Conservation (phyloP, 2,329 filamentous ascomycete genomes). For the Alternaria panax region DNA sequence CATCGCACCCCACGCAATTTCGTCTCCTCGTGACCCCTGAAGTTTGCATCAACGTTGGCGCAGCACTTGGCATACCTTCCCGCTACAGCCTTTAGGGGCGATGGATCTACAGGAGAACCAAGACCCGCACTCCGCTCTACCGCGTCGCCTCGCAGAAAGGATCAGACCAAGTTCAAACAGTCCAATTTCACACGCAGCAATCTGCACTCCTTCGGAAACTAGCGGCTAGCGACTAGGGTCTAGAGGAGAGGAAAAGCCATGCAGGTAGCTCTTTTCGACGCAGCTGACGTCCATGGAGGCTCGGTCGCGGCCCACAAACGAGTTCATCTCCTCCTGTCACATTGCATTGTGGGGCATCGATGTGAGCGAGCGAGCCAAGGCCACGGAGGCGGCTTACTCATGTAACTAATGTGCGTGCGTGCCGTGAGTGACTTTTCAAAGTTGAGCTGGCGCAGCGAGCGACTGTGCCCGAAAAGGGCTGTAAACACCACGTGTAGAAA, state of each 20-base stretch:
- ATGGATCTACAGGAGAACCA: conserved; percentile 21
- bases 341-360: background rate
- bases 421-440: background rate
- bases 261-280: background rate
- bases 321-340: conserved; percentile 4
- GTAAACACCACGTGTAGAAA: background rate
- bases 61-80: conserved; percentile 9
- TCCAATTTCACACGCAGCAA: conserved; percentile 1
- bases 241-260: background rate
- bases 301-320: conserved; percentile 1
- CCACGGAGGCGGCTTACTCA: background rate
- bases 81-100: conserved; percentile 15
- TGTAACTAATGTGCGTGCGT: background rate
- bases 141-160: background rate
- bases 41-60: conserved; percentile 8
- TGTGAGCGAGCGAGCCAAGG: background rate
- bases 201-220: background rate
- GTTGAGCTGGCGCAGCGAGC: background rate
- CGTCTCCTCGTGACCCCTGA: conserved; percentile 3
- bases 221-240: background rate
- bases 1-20: background rate
- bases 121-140: conserved; percentile 5
- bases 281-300: background rate
- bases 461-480: background rate
- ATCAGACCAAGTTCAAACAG: background rate